phyloP scores from a whole-genome alignment of 768 basidiomycete genomes.

The Clitopilus hobsonii region DNA sequence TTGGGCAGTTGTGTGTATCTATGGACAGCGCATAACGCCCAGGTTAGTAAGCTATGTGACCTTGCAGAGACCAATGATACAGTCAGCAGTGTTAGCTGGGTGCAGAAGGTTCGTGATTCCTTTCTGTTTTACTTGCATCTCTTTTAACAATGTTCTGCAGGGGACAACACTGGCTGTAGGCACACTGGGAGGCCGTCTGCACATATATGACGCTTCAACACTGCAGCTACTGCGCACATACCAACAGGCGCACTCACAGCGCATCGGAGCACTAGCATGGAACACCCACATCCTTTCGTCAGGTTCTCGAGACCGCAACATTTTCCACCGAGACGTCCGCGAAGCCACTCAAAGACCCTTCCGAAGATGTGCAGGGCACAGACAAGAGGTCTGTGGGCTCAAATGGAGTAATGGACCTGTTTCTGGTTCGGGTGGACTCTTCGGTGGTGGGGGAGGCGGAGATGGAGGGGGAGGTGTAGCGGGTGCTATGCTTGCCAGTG shows the following conservation, averaged over 20 bases:
- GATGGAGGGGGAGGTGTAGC: constrained; percentile 22
- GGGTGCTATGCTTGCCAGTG: constrained; percentile 73
- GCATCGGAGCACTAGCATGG: constrained; percentile 95
- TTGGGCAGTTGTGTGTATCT: constrained; percentile 91
- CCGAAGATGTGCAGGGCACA: constrained; percentile 66
- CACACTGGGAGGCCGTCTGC: constrained; percentile 81
- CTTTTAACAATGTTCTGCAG: constrained; percentile 24
- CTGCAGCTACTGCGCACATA: constrained; percentile 78
- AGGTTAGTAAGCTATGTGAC: constrained; percentile 90
- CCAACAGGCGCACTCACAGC: constrained; percentile 76
- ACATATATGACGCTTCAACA: constrained; percentile 89
- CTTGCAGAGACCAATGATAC: constrained; percentile 61
- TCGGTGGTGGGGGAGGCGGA: not conserved
- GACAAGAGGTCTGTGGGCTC: constrained; percentile 95
- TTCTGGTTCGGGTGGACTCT: constrained; percentile 23
- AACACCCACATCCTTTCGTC: constrained; percentile 83
- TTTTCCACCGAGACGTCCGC: constrained; percentile 91
- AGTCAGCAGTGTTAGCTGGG: constrained; percentile 90
- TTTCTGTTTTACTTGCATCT: not conserved
- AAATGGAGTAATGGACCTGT: constrained; percentile 61
- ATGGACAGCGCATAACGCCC: constrained; percentile 93
- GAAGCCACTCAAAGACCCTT: constrained; percentile 62
- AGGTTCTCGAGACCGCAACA: constrained; percentile 86
- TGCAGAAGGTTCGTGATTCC: constrained; percentile 49
- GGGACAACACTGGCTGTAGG: constrained; percentile 91